These are phyloP conservation scores for Sclerospora graminicola DNA, from an alignment of 352 stramenopile species.

Conservation along the genomic window DNA sequence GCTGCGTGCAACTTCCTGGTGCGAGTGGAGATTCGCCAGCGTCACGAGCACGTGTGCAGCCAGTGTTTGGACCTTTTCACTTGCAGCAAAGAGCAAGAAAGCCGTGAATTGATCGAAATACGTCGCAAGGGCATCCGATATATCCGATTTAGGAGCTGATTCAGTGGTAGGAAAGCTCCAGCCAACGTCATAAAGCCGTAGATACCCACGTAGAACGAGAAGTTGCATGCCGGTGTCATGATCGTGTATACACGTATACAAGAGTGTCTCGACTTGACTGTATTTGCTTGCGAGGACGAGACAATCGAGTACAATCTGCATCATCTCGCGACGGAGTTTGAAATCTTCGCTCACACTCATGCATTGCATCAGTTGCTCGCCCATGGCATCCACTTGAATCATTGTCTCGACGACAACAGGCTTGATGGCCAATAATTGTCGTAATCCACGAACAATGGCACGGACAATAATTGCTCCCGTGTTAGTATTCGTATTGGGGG, in stretches of 20 bases:
- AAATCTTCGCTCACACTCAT: slow-evolving; percentile 66
- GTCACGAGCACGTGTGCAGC: slow-evolving; percentile 27
- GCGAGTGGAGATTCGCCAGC: slow-evolving; percentile 14
- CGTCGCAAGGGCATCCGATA: background rate
- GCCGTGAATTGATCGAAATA: slow-evolving; percentile 28
- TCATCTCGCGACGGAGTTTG: slow-evolving; percentile 63
- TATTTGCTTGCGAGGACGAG: slow-evolving; percentile 33
- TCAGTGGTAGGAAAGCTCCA: slow-evolving; percentile 8
- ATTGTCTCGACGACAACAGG: slow-evolving; percentile 58
- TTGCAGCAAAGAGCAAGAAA: slow-evolving; percentile 25
- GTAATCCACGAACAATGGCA: slow-evolving; percentile 53
- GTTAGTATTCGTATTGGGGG: no score
- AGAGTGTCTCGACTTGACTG: slow-evolving; percentile 28
- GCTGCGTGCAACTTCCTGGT: slow-evolving; percentile 13
- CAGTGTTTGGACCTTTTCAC: slow-evolving; percentile 19
- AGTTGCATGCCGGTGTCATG: slow-evolving; percentile 46
- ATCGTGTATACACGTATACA: slow-evolving; percentile 39
- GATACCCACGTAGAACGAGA: slow-evolving; percentile 44
- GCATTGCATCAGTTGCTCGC: slow-evolving; percentile 67
- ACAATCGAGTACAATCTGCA: slow-evolving; percentile 64
- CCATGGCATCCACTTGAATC: slow-evolving; percentile 74
- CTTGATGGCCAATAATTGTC: slow-evolving; percentile 47
- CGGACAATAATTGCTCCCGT: slow-evolving; percentile 47
- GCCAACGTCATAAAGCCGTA: slow-evolving; percentile 34
- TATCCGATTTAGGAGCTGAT: background rate